Evolutionary conservation across 1,284 basidiomycete genomes (phyloP).

Genomic region (Schizophyllum commune): DNA sequence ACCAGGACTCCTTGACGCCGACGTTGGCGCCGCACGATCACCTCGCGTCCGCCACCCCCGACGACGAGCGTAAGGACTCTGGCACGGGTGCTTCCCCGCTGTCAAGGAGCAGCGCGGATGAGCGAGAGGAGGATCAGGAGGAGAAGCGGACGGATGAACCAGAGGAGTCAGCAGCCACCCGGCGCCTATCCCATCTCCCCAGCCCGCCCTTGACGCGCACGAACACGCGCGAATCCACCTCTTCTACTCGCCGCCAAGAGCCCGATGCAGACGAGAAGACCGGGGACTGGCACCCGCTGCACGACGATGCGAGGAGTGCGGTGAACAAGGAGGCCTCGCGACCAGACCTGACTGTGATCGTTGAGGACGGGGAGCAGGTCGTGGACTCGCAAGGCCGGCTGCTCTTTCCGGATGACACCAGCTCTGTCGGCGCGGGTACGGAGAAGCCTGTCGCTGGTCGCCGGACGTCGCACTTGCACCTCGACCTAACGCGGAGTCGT

Average conservation of each 20-base stretch:
- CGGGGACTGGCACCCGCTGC: not conserved
- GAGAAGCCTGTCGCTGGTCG: not conserved
- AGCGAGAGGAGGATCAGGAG: not conserved
- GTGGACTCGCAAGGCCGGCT: slow-evolving; percentile 16
- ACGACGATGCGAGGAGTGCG: slow-evolving; percentile 7
- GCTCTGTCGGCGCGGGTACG: not conserved
- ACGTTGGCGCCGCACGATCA: not conserved
- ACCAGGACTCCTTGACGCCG: not conserved
- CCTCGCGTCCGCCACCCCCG: not conserved
- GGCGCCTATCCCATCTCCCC: slow-evolving; percentile 4
- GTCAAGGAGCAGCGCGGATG: not conserved
- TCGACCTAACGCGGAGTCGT: not conserved
- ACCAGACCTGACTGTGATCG: slow-evolving; percentile 5
- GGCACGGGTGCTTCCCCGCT: not conserved
- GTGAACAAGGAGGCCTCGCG: slow-evolving; percentile 3
- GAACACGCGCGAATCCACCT: slow-evolving; percentile 6
- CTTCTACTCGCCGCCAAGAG: not conserved
- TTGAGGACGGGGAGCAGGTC: slow-evolving; percentile 8
- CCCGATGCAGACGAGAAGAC: not conserved
- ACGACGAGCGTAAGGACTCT: not conserved
- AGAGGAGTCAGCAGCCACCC: not conserved
- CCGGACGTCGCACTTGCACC: not conserved
- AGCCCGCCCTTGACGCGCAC: slow-evolving; percentile 19
- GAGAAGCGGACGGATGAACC: not conserved
- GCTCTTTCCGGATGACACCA: slow-evolving; percentile 8